Conservation (phyloP, 2,329 filamentous ascomycete species). For the Didymella lethalis region DNA sequence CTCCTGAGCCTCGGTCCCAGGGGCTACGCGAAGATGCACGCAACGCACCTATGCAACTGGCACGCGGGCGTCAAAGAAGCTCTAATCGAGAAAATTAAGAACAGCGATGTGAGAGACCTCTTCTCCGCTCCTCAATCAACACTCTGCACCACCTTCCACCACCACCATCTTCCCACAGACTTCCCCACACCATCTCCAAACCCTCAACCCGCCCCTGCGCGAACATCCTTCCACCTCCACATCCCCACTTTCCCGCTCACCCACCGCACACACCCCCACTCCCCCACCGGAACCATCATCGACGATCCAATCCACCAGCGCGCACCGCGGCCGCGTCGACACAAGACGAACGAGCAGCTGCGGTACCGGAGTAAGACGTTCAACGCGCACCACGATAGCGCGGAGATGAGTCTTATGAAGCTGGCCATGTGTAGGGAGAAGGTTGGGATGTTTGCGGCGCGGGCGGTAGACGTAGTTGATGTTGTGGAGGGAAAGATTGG, state of each 20-base stretch:
- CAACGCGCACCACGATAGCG: conserved; percentile 2
- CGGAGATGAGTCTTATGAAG: not conserved
- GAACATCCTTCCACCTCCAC: not conserved
- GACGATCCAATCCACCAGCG: not conserved
- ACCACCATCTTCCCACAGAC: not conserved
- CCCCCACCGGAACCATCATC: no score
- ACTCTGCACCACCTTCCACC: not conserved
- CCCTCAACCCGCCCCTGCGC: not conserved
- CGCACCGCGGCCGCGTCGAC: not conserved
- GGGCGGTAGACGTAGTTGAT: not conserved
- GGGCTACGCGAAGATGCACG: not conserved
- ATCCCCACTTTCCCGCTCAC: not conserved
- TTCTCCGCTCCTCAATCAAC: not conserved
- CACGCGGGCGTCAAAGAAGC: not conserved
- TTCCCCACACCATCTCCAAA: no score
- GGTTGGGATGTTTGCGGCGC: not conserved
- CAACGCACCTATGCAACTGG: not conserved
- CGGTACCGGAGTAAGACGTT: not conserved
- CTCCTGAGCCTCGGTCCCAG: not conserved
- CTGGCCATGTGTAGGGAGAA: not conserved
- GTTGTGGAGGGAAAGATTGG: not conserved
- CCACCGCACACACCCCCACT: not conserved
- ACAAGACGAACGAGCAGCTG: not conserved
- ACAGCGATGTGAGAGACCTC: not conserved
- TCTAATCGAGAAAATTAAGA: not conserved